Base-by-base conservation (phyloP, 1,284 basidiomycete genomes). In the Lignosus rhinocerotis region DNA sequence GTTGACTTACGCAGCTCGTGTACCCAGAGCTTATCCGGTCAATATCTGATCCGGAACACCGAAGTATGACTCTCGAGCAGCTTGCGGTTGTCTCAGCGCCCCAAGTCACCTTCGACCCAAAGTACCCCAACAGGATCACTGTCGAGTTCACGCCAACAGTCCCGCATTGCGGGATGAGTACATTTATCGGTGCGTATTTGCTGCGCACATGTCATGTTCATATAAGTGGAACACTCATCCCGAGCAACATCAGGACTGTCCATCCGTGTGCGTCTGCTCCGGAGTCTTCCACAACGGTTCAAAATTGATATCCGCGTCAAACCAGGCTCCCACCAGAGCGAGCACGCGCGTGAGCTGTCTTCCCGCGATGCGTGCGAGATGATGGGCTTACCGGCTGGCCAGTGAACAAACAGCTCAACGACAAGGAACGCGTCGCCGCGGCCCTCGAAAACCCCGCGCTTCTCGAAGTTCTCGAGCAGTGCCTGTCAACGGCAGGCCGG, bases 341-440 rank as follows among this genome's bases (percentile, higher is more conserved):
- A 98, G 72, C 83, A 89, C 62, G 89, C 94, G 52, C 84, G 93
- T 92, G 63, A 46, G 84, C 31, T 17, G n/a, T 16, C 11, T 25
- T 45, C n/a, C 42, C 32, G 32, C 6, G 19, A 31, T 17, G 32
- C 32, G 30, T 16, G 38, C 34, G 17, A 9, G 16, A 30, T 42
- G 32, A 11, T 17, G 12, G 12, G 6, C 31, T 49, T 17, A 48
- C 17, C 33, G 16, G 39, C 25, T 49, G 25, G 33, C 12, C 34
- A 93, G 96, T 98, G 34, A 99, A 99, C 78, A 99, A 98, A 75
- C 96, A 99, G 72, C 80, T 99, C 47, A 98, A 99, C 70, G 96
- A 99, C 77, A 99, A 99, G 75, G 96, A 99, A 76, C 83, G 96
- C 49, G 97, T 99, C 0, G 96, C 96, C 25, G 97, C 97, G 9